Conservation (phyloP, 208 protist species). For the Kentomonas sorsogonicus region DNA sequence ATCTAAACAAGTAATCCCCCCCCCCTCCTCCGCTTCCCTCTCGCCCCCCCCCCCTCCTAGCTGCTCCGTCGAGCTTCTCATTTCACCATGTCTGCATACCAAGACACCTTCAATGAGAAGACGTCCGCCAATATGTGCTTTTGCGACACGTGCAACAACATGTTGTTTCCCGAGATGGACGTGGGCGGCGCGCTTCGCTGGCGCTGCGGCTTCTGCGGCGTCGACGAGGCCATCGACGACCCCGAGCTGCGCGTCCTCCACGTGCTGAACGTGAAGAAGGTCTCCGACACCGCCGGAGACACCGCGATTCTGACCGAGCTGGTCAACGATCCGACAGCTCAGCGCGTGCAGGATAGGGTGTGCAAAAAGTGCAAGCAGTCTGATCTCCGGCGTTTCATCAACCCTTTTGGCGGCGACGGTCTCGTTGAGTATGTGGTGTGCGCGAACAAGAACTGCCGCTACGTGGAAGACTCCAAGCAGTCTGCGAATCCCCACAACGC, state of each 20-base stretch:
- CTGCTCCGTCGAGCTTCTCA: too few species aligned
- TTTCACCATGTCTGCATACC: neutral
- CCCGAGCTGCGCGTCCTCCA: slow-evolving; percentile 86
- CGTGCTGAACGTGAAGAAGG: slow-evolving; percentile 84
- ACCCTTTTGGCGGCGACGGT: slow-evolving; percentile 85
- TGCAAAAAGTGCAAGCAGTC: slow-evolving; percentile 64
- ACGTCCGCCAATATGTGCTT: slow-evolving; percentile 85
- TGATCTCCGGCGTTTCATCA: slow-evolving; percentile 84
- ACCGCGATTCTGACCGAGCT: slow-evolving; percentile 82
- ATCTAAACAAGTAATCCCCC: too few species aligned
- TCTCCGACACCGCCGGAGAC: slow-evolving; percentile 64
- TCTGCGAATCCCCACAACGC: too few species aligned
- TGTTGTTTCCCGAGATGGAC: slow-evolving; percentile 82
- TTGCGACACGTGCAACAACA: slow-evolving; percentile 80
- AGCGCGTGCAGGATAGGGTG: slow-evolving; percentile 71
- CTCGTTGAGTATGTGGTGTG: slow-evolving; percentile 90
- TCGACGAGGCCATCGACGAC: slow-evolving; percentile 68
- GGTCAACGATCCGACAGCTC: slow-evolving; percentile 84
- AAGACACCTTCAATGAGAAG: slow-evolving; percentile 24
- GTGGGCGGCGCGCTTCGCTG: slow-evolving; percentile 53
- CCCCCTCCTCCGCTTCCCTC: too few species aligned
- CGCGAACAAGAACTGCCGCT: slow-evolving; percentile 66
- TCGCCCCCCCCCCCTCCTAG: too few species aligned
- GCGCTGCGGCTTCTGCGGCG: slow-evolving; percentile 85
- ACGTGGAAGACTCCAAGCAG: slow-evolving; percentile 88